A percentile compares a stretch with the other conserved stretches of the same genome.
These are phyloP conservation scores for Manihot esculenta DNA, from an alignment of 441 rosid genomes.

Conservation along the genomic window DNA sequence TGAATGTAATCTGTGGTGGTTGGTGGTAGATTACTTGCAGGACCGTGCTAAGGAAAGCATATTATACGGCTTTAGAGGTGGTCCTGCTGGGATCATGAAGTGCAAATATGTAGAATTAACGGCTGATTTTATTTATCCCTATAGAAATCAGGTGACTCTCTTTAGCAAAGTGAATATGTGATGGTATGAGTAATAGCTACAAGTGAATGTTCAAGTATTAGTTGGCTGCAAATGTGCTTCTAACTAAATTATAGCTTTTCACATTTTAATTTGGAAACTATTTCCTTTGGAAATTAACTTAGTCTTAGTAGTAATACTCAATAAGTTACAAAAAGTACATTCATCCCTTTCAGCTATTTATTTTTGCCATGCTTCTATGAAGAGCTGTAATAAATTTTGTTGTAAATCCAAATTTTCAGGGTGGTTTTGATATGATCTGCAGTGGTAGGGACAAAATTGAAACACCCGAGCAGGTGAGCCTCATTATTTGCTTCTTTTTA, in stretches of 20 bases:
- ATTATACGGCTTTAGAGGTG: slow-evolving; percentile 88
- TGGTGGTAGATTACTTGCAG: slow-evolving; percentile 79
- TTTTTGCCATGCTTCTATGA: neutral
- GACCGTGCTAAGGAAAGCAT: slow-evolving; percentile 74
- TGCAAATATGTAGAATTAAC: slow-evolving; percentile 82
- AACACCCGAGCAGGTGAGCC: slow-evolving; percentile 89
- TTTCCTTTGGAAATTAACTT: neutral
- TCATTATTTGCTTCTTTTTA: neutral
- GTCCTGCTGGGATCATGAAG: slow-evolving; percentile 99
- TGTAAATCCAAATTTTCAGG: slow-evolving; percentile 41
- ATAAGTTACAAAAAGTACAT: neutral
- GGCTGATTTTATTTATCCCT: slow-evolving; percentile 69
- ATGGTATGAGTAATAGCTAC: neutral
- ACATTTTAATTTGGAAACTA: neutral
- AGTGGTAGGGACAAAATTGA: slow-evolving; percentile 99
- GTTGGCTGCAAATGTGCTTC: too few relatives aligned
- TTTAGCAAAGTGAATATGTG: neutral
- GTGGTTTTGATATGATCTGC: slow-evolving; percentile 99
- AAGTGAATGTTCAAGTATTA: neutral
- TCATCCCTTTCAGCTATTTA: neutral
- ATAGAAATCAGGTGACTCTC: slow-evolving; percentile 78
- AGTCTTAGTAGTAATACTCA: neutral
- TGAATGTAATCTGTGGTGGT: neutral
- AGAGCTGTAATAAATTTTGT: neutral
- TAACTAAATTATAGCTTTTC: too few relatives aligned